phyloP scores from a whole-genome alignment of 441 rosid species.

The Brassica balearica region DNA sequence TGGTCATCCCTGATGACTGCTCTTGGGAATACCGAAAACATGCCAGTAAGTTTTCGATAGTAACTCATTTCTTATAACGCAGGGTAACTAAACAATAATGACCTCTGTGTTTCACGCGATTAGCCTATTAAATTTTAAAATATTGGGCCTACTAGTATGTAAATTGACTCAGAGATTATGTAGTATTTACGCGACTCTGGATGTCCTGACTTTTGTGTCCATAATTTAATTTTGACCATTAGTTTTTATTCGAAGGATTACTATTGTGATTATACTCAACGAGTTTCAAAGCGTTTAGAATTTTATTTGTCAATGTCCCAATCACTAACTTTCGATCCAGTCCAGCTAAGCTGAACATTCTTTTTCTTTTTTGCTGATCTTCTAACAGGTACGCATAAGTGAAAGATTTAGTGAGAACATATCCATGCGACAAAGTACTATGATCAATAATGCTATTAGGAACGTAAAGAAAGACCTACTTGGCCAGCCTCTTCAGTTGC shows the following conservation, averaged over 20 bases:
- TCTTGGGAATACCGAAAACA: conserved; percentile 96
- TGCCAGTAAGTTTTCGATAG: conserved; percentile 75
- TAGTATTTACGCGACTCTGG: conserved; percentile 7
- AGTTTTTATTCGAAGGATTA: not conserved
- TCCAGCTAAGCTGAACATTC: conserved; percentile 2
- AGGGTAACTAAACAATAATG: conserved; percentile 11
- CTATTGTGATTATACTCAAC: conserved; percentile 4
- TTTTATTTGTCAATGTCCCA: conserved; percentile 19
- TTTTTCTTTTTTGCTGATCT: conserved; percentile 6
- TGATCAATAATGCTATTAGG: conserved; percentile 81
- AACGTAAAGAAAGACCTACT: conserved; percentile 91
- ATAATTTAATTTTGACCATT: not conserved
- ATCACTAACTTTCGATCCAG: conserved; percentile 16
- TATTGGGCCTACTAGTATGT: conserved; percentile 8
- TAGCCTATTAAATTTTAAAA: conserved; percentile 10
- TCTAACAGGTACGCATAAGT: conserved; percentile 81
- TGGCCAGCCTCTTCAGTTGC: conserved; percentile 97
- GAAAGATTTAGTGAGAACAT: conserved; percentile 83
- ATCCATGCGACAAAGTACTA: conserved; percentile 94
- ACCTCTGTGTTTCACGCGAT: conserved; percentile 5
- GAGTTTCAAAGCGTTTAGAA: conserved; percentile 10
- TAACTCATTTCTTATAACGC: conserved; percentile 14
- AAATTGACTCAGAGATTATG: conserved; percentile 15
- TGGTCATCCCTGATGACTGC: conserved; percentile 99
- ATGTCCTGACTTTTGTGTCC: not conserved